These are phyloP conservation scores for Anthracocystis setariae DNA, from an alignment of 1,284 basidiomycete species.

Conservation along the genomic window DNA sequence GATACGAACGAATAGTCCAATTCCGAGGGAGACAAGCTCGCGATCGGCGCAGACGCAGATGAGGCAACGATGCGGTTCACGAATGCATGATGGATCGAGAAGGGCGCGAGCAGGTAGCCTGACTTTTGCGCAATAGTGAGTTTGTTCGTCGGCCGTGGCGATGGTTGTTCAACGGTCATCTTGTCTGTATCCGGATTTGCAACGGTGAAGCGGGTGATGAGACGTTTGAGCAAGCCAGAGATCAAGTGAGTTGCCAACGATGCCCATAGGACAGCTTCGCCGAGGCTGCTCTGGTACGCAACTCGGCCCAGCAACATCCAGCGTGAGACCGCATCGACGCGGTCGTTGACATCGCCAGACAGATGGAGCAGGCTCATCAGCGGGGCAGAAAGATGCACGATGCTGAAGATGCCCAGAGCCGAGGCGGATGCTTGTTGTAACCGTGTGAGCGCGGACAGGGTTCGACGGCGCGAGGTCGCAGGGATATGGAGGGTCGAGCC, in stretches of 20 bases:
- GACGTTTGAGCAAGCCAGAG: constrained; percentile 30
- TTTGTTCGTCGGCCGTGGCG: not conserved
- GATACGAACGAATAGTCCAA: constrained; percentile 61
- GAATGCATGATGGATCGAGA: constrained; percentile 42
- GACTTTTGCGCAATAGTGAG: constrained; percentile 16
- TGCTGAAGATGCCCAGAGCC: constrained; percentile 17
- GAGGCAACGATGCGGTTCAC: constrained; percentile 56
- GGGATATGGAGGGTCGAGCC: constrained; percentile 6
- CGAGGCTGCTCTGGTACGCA: constrained; percentile 54
- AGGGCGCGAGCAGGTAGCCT: constrained; percentile 48
- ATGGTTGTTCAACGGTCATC: not conserved
- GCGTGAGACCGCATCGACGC: constrained; percentile 30
- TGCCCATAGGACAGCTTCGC: constrained; percentile 56
- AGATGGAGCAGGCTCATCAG: constrained; percentile 25
- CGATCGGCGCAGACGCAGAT: constrained; percentile 23
- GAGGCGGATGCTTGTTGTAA: constrained; percentile 26
- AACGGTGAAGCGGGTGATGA: constrained; percentile 18
- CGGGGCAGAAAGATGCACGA: constrained; percentile 36
- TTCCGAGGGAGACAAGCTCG: constrained; percentile 51
- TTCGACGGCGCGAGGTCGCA: not conserved
- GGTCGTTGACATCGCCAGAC: constrained; percentile 33
- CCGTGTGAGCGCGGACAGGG: constrained; percentile 8
- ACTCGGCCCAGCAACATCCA: constrained; percentile 62
- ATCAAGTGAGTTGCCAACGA: constrained; percentile 42
- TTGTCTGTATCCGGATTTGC: not conserved